Evolutionary conservation across 2,329 filamentous ascomycete species (phyloP).

Genomic region (Epichloe sp.): DNA sequence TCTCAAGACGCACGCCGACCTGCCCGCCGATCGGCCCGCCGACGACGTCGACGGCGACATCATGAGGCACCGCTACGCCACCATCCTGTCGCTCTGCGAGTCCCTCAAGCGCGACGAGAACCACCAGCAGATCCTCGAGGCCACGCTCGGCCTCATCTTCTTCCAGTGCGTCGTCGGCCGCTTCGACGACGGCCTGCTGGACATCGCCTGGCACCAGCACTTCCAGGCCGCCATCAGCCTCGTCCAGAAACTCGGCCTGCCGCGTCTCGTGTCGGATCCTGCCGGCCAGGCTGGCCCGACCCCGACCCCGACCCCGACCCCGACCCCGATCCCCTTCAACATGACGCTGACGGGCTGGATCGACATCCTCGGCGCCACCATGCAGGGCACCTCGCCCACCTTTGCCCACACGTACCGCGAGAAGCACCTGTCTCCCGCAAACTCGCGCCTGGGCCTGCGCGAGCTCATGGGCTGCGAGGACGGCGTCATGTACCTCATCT

Average conservation of each 20-base stretch:
- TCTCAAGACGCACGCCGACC: conserved; percentile 57
- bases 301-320: too few relatives aligned
- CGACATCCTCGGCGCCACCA: conserved; percentile 88
- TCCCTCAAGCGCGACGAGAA: conserved; percentile 68
- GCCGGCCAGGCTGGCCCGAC: conserved; percentile 24
- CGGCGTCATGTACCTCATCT: conserved; percentile 93
- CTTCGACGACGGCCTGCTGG: conserved; percentile 69
- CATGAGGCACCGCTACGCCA: conserved; percentile 79
- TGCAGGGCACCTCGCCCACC: conserved; percentile 71
- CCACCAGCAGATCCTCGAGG: conserved; percentile 81
- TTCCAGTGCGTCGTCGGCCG: conserved; percentile 88
- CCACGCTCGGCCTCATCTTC: conserved; percentile 88
- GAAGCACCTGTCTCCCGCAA: conserved; percentile 63
- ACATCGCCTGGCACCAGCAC: conserved; percentile 95
- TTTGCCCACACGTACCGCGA: conserved; percentile 94
- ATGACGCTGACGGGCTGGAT: conserved; percentile 94
- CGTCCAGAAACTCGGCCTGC: conserved; percentile 73
- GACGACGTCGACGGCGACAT: conserved; percentile 82
- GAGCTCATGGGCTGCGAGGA: conserved; percentile 98
- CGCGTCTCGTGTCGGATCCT: conserved; percentile 49
- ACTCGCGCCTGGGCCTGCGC: conserved; percentile 57
- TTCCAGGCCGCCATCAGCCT: conserved; percentile 83
- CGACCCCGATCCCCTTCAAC: conserved; percentile 65
- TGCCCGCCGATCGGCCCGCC: conserved; percentile 44
- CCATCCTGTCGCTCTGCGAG: conserved; percentile 74